Conservation (phyloP, 2,329 filamentous ascomycete species). For the Trichoderma koningiopsis region DNA sequence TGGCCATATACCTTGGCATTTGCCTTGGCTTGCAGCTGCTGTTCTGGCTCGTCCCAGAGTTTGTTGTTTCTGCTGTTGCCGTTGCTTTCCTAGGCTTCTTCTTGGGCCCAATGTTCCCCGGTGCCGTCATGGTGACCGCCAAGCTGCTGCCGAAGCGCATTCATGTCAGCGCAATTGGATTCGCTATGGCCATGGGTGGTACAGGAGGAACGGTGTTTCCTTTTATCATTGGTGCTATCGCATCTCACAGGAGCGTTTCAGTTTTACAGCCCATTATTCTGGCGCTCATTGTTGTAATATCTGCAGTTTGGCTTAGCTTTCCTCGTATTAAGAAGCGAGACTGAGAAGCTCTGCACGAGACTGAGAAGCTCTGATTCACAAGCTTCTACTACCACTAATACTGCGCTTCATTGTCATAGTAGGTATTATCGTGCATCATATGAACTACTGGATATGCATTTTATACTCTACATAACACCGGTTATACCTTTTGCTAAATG, state of each 20-base stretch:
- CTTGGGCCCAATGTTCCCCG: constrained; percentile 72
- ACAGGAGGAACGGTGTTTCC: constrained; percentile 66
- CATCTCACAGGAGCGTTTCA: constrained; percentile 50
- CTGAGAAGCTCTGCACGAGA: constrained; percentile 30
- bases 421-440: no score
- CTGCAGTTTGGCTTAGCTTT: constrained; percentile 42
- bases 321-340: constrained; percentile 41
- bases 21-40: constrained; percentile 65
- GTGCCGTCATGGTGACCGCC: constrained; percentile 68
- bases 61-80: constrained; percentile 59
- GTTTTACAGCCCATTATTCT: constrained; percentile 55
- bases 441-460: no score
- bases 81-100: constrained; percentile 73
- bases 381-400: no score
- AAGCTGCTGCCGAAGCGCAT: constrained; percentile 70
- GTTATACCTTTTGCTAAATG: no score
- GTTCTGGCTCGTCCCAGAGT: constrained; percentile 59
- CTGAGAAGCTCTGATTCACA: background rate
- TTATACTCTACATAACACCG: no score
- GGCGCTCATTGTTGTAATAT: constrained; percentile 43
- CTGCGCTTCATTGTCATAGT: no score
- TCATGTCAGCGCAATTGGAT: constrained; percentile 73
- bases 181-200: constrained; percentile 72
- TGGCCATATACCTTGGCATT: constrained; percentile 62
- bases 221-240: constrained; percentile 64